Evolutionary conservation across 2,329 filamentous ascomycete species (phyloP).

Genomic region (Laburnicola sp.): DNA sequence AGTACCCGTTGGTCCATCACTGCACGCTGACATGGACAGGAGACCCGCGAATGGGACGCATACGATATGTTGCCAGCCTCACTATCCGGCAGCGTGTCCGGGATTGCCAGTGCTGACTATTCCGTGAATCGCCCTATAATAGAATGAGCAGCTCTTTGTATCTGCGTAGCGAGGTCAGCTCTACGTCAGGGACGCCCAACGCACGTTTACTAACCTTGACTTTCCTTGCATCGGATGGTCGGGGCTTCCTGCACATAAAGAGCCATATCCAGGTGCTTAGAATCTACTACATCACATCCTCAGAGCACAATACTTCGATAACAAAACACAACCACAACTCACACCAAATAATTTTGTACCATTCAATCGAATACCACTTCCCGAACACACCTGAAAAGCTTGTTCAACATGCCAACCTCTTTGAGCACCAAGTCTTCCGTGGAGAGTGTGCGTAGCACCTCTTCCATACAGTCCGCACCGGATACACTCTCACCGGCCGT

Average conservation of each 20-base stretch:
- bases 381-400: background rate
- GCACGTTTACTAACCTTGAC: background rate
- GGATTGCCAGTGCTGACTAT: conserved; percentile 5
- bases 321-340: background rate
- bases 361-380: background rate
- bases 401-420: conserved; percentile 27
- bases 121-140: conserved; percentile 3
- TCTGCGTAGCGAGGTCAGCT: conserved; percentile 39
- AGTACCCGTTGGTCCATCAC: conserved; percentile 20
- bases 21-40: conserved; percentile 28
- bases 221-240: background rate
- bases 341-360: background rate
- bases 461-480: conserved; percentile 28
- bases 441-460: conserved; percentile 36
- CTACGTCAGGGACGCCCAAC: background rate
- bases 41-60: conserved; percentile 30
- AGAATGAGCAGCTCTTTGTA: conserved; percentile 17
- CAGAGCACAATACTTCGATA: background rate
- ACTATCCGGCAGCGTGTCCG: conserved; percentile 18
- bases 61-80: conserved; percentile 19
- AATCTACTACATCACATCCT: background rate
- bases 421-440: conserved; percentile 36
- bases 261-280: background rate
- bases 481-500: conserved; percentile 36
- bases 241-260: conserved; percentile 4